These are phyloP conservation scores for Rhododendron ovatum DNA, from an alignment of 148 eudicot genomes.

Conservation along the genomic window DNA sequence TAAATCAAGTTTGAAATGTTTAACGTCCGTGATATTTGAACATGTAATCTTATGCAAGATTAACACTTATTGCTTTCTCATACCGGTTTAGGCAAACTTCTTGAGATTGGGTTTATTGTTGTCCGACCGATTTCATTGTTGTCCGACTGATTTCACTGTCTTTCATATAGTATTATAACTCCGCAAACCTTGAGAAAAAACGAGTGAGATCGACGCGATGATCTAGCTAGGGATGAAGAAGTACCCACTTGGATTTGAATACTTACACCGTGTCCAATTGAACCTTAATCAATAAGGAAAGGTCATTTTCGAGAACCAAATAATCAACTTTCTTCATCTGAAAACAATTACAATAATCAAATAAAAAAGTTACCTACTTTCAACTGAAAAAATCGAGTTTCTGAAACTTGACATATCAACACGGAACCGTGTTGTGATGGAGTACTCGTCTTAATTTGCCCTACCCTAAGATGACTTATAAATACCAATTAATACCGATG, in stretches of 20 bases:
- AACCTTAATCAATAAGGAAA: background rate
- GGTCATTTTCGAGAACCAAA: background rate
- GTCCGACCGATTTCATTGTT: background rate
- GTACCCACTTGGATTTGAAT: background rate
- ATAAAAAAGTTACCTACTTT: background rate
- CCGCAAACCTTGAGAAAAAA: too few relatives aligned
- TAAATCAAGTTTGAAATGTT: too few relatives aligned
- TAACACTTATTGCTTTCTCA: too few relatives aligned
- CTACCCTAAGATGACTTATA: background rate
- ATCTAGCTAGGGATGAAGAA: too few relatives aligned
- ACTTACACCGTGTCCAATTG: background rate
- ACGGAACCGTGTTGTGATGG: background rate
- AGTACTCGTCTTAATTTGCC: background rate
- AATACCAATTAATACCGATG: background rate
- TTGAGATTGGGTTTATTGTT: too few relatives aligned
- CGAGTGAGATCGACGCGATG: too few relatives aligned
- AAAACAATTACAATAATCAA: background rate
- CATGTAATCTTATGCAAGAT: too few relatives aligned
- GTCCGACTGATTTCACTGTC: background rate
- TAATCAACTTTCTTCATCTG: background rate
- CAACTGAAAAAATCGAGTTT: background rate
- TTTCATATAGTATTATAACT: background rate
- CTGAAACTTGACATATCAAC: background rate
- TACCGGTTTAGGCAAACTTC: too few relatives aligned
- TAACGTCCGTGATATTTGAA: too few relatives aligned